Base-by-base conservation (phyloP, 2,329 filamentous ascomycete genomes). In the Ceratocystis diversiconidia region DNA sequence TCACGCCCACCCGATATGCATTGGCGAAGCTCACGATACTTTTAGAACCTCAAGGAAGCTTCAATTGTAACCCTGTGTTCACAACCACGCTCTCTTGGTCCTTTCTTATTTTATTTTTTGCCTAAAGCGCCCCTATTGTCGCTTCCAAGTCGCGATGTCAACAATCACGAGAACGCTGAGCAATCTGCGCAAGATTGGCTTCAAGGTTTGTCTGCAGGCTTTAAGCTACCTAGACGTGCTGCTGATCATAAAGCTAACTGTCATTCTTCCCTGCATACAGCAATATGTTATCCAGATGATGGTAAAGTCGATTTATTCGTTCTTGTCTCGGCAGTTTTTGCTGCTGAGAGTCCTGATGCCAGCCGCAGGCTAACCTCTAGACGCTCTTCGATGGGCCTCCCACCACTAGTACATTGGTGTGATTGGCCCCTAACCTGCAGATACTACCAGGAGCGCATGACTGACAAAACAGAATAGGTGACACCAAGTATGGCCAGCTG, bases 251-350 rank as follows among this genome's bases (percentile, higher is more conserved):
- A 15, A 25, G 41, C 61, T 65, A 60, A 62, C 63, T 25, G 32
- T 30, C 69, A 3, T 36, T 22, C 22, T 57, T 46, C 30, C n/a
- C 12, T 41, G 48, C 17, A 1, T 36, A 12, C 73, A 95, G 91
- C 88, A 96, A 76, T 94, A 87, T 82, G 88, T 85, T 78, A 88
- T 89, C 78, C 94, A 97, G 81, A 83, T 97, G 83, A 86, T 92
- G 79, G 89, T 95, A 89, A 55, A 50, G 32, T 63, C 32, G n/a
- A 17, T 43, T 41, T 6, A 6, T 25, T 3, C 55, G 19, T 30
- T 25, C 28, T n/a, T 48, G n/a, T 25, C 57, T 36, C 15, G 6
- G 25, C 8, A 25, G 19, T 12, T 2, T 12, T 41, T 41, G 36
- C 36, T 41, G 36, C 36, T 15, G 36, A 41, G 36, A 41, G 36